Percentiles rank a stretch among this genome's conserved stretches.
Conservation (phyloP, 2,329 filamentous ascomycete genomes). For the Hypoxylon rubiginosum region DNA sequence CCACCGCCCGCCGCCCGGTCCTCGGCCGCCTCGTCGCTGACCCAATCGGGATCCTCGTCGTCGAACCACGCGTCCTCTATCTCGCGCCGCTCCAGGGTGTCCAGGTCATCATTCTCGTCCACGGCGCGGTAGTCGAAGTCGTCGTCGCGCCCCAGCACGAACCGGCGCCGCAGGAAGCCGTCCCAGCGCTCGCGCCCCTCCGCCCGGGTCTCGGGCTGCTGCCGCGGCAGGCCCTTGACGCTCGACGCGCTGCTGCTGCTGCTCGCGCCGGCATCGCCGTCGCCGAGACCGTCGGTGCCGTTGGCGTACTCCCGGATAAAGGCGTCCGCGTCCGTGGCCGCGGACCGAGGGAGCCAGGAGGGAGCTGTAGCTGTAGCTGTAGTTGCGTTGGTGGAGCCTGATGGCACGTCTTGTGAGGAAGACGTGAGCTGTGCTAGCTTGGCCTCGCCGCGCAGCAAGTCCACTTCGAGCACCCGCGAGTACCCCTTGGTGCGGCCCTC, state of each 20-base stretch:
- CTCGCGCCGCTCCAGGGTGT: conserved; percentile 72
- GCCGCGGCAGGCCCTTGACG: conserved; percentile 26
- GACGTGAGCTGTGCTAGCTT: conserved; percentile 64
- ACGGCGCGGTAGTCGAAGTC: conserved; percentile 83
- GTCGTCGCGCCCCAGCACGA: conserved; percentile 78
- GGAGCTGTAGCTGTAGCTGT: not conserved
- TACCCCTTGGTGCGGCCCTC: conserved; percentile 83
- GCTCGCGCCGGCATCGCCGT: conserved; percentile 77
- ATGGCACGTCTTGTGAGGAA: not conserved
- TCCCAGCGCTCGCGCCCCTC: conserved; percentile 79
- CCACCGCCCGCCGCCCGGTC: conserved; percentile 44
- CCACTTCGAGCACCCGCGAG: conserved; percentile 82
- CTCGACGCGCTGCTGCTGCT: conserved; percentile 77
- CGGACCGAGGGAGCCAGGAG: conserved; percentile 35
- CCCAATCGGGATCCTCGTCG: conserved; percentile 79
- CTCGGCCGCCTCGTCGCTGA: conserved; percentile 58
- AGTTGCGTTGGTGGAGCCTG: not conserved
- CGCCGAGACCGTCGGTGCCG: conserved; percentile 60
- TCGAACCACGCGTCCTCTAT: conserved; percentile 84
- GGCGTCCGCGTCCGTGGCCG: conserved; percentile 37
- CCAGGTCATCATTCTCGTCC: conserved; percentile 79
- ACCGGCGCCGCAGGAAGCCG: conserved; percentile 79
- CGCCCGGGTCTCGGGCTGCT: conserved; percentile 64
- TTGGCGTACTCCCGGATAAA: conserved; percentile 44
- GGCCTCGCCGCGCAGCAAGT: conserved; percentile 81